Conservation (phyloP, 75 land plant species). For the Picea glauca region DNA sequence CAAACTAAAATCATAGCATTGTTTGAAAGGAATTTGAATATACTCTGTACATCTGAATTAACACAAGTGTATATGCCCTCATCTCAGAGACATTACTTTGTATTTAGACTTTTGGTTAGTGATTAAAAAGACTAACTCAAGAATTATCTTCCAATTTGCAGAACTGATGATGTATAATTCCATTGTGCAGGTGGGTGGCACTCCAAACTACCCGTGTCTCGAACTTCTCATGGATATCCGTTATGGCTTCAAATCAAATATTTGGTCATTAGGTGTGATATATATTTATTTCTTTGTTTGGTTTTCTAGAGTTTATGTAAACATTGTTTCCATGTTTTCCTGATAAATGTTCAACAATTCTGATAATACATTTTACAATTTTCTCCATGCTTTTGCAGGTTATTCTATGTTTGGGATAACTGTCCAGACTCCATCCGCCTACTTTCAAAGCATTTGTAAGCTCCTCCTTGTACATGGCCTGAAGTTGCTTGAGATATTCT, state of each 20-base stretch:
- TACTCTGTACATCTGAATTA: too few species aligned
- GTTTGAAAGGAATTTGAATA: too few species aligned
- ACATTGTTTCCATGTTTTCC: background rate
- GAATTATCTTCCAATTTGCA: background rate
- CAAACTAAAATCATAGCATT: too few species aligned
- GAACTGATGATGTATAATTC: background rate
- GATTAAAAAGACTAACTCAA: too few species aligned
- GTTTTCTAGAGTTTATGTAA: background rate
- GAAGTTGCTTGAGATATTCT: background rate
- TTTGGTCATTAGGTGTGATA: conserved; percentile 89
- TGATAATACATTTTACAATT: background rate
- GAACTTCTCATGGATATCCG: conserved; percentile 98
- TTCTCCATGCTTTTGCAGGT: conserved; percentile 45
- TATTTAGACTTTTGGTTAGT: too few species aligned
- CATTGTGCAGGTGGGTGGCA: conserved; percentile 83
- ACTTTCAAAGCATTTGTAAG: conserved; percentile 99
- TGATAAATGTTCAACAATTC: background rate
- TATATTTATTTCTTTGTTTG: background rate
- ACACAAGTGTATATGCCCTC: too few species aligned
- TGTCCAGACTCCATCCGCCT: conserved; percentile 67
- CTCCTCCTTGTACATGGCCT: background rate
- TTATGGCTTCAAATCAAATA: conserved; percentile 97
- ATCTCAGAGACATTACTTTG: too few species aligned
- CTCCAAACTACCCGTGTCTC: conserved; percentile 99
- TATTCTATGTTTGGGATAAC: conserved; percentile 99